A percentile compares a stretch with the other conserved stretches of the same genome.
These are phyloP conservation scores for Helotiales sp. DNA, from an alignment of 2,329 filamentous ascomycete species.

Conservation along the genomic window DNA sequence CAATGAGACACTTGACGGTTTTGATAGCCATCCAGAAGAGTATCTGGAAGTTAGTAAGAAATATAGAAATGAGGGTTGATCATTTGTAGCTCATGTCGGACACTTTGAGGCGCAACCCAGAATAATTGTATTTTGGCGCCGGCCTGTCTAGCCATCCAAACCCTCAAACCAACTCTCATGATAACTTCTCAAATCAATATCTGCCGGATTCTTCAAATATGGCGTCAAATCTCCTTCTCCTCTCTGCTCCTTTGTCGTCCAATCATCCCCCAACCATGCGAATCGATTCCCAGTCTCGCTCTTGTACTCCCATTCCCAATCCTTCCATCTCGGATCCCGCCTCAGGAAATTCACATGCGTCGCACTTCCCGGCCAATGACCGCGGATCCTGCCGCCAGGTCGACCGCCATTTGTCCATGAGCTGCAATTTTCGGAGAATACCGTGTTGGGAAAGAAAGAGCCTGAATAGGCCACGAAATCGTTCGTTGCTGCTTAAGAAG, in stretches of 20 bases:
- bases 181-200: constrained; percentile 63
- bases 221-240: constrained; percentile 63
- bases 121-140: too few relatives aligned
- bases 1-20: too few relatives aligned
- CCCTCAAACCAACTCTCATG: constrained; percentile 68
- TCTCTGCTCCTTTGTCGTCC: constrained; percentile 61
- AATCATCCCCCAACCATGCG: constrained; percentile 71
- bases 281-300: constrained; percentile 49
- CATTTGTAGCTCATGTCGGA: too few relatives aligned
- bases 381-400: constrained; percentile 67
- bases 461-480: constrained; percentile 66
- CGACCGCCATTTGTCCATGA: constrained; percentile 74
- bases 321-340: constrained; percentile 61
- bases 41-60: too few relatives aligned
- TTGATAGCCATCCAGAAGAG: too few relatives aligned
- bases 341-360: constrained; percentile 64
- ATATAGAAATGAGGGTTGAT: too few relatives aligned
- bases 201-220: constrained; percentile 62
- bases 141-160: not conserved
- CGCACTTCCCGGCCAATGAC: constrained; percentile 72
- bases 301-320: constrained; percentile 58
- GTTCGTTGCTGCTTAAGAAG: constrained; percentile 62
- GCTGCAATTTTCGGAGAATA: constrained; percentile 66
- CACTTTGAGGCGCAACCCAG: too few relatives aligned
- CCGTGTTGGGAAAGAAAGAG: constrained; percentile 59